phyloP scores from a whole-genome alignment of 106 monocot genomes.

The Cymbidium sinense region DNA sequence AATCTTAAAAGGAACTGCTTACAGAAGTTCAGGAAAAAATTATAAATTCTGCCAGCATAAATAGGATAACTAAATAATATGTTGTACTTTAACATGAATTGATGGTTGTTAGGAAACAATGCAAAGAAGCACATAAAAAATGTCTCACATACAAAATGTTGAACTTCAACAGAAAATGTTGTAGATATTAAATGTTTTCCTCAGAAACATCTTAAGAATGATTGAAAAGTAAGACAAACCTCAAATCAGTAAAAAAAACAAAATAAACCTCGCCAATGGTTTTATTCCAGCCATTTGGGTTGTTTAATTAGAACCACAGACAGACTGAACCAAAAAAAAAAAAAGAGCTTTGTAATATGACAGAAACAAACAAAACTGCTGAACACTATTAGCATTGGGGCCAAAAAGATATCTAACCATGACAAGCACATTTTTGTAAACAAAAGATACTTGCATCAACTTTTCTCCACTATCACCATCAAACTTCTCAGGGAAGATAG shows the following conservation, averaged over 20 bases:
- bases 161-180: not conserved
- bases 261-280: not conserved
- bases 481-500: conserved; percentile 56
- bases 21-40: not conserved
- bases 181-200: no score
- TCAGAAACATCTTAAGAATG: not conserved
- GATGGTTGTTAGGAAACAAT: conserved; percentile 1
- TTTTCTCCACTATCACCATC: conserved; percentile 59
- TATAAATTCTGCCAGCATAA: not conserved
- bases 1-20: not conserved
- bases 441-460: conserved; percentile 30
- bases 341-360: not conserved
- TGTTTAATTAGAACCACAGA: not conserved
- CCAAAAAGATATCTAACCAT: not conserved
- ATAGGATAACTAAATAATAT: not conserved
- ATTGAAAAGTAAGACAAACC: not conserved
- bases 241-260: not conserved
- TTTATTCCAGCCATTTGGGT: not conserved
- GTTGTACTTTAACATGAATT: not conserved
- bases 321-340: not conserved
- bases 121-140: not conserved
- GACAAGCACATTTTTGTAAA: not conserved
- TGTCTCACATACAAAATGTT: not conserved
- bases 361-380: not conserved
- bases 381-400: no score